These are phyloP conservation scores for Acacia acuminata DNA, from an alignment of 306 rosid species.

Conservation along the genomic window DNA sequence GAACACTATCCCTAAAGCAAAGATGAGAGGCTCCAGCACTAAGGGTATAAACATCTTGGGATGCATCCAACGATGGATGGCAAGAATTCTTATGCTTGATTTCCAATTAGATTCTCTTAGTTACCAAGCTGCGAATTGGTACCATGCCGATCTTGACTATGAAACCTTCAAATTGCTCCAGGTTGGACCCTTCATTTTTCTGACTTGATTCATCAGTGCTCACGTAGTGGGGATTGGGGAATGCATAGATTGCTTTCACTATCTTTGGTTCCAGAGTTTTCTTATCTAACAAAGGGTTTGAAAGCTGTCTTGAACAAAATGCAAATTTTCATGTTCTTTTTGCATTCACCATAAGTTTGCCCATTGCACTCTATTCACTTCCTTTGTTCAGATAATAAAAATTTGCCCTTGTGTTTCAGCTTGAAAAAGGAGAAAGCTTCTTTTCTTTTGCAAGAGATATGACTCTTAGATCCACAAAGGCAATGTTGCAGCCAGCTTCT, in stretches of 20 bases:
- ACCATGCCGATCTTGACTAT: constrained; percentile 95
- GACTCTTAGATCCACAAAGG: constrained; percentile 87
- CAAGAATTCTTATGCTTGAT: constrained; percentile 73
- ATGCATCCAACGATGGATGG: constrained; percentile 95
- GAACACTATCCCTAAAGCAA: constrained; percentile 45
- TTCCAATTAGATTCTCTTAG: constrained; percentile 87
- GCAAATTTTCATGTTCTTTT: neutral
- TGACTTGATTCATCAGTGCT: constrained; percentile 23
- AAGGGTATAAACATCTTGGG: constrained; percentile 82
- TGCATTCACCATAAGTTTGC: neutral
- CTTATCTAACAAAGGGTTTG: neutral
- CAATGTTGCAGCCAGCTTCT: constrained; percentile 59
- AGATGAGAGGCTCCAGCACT: constrained; percentile 53
- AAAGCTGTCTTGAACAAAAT: neutral
- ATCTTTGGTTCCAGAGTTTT: neutral
- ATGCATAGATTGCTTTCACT: constrained; percentile 21
- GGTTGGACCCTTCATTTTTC: constrained; percentile 44
- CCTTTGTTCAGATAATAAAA: neutral
- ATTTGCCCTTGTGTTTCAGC: constrained; percentile 45
- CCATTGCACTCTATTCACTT: neutral
- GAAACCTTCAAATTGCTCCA: constrained; percentile 89
- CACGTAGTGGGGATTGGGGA: constrained; percentile 3
- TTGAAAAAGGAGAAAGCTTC: constrained; percentile 87
- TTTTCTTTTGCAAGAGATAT: constrained; percentile 89
- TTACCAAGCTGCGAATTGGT: constrained; percentile 77